phyloP scores from a whole-genome alignment of 1,139 yeast species.

The Hemisphaericaspora xylofermentans region DNA sequence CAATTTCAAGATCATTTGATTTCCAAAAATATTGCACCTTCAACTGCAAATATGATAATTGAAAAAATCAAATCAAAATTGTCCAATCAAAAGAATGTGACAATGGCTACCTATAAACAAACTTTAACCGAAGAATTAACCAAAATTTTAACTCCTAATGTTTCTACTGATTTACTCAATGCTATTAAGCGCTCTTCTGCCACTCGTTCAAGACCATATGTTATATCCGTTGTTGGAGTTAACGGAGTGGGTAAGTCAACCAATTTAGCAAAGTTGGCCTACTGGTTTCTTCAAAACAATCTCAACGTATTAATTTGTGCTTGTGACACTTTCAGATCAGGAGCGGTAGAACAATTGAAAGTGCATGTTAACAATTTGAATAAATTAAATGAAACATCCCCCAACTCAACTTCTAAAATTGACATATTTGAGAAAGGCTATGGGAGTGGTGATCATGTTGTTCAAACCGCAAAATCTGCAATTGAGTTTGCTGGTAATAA shows the following conservation, averaged over 20 bases:
- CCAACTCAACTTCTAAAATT: constrained; percentile 54
- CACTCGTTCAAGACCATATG: constrained; percentile 63
- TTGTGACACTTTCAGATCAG: constrained; percentile 96
- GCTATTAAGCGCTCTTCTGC: constrained; percentile 60
- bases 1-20: constrained; percentile 45
- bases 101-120: constrained; percentile 39
- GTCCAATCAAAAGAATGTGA: constrained; percentile 28
- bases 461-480: constrained; percentile 93
- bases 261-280: constrained; percentile 88
- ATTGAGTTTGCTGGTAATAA: constrained; percentile 63
- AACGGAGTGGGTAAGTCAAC: constrained; percentile 98
- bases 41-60: constrained; percentile 38
- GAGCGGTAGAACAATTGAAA: constrained; percentile 94
- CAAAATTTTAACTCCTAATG: constrained; percentile 85
- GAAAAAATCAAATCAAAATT: constrained; percentile 37
- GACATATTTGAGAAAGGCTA: constrained; percentile 93
- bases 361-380: constrained; percentile 88
- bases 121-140: constrained; percentile 76
- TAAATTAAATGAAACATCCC: constrained; percentile 38
- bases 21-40: constrained; percentile 44
- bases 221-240: constrained; percentile 94
- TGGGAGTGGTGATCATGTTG: constrained; percentile 92
- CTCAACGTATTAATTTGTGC: constrained; percentile 89
- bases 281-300: constrained; percentile 91
- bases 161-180: constrained; percentile 81